phyloP scores from a whole-genome alignment of 306 rosid species.

The Trichosanthes truncata region DNA sequence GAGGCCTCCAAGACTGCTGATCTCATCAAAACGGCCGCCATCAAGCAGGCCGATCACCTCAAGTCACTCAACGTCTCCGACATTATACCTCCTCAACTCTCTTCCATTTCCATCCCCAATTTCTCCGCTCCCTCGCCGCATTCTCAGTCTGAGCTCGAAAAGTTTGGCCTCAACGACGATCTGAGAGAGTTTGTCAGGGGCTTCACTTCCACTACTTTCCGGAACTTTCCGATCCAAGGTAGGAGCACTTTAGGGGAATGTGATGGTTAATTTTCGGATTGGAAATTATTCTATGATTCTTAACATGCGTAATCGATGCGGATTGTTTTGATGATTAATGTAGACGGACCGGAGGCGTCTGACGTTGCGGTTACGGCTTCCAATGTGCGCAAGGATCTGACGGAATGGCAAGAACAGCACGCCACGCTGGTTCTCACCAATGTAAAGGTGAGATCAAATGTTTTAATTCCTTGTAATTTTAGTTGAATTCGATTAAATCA shows the following conservation, averaged over 20 bases:
- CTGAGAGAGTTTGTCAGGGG: conserved; percentile 81
- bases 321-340: conserved; percentile 19
- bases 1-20: conserved; percentile 94
- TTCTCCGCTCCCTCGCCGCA: conserved; percentile 19
- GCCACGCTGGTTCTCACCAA: conserved; percentile 80
- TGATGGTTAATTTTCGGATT: background rate
- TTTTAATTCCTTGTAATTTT: background rate
- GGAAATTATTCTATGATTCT: background rate
- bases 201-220: conserved; percentile 78
- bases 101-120: conserved; percentile 31
- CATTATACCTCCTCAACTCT: conserved; percentile 59
- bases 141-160: conserved; percentile 37
- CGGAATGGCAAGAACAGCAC: conserved; percentile 94
- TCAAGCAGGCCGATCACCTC: conserved; percentile 79
- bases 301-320: background rate
- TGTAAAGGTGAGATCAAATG: conserved; percentile 56
- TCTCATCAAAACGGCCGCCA: conserved; percentile 67
- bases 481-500: background rate
- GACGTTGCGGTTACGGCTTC: conserved; percentile 47
- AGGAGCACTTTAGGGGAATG: background rate
- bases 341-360: conserved; percentile 61
- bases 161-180: conserved; percentile 70
- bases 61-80: conserved; percentile 64
- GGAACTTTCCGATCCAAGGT: conserved; percentile 76
- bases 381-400: conserved; percentile 89